Percentiles rank a stretch among this genome's conserved stretches.
Evolutionary conservation across 768 basidiomycete genomes (phyloP).

Genomic region (Royoungia palumana): DNA sequence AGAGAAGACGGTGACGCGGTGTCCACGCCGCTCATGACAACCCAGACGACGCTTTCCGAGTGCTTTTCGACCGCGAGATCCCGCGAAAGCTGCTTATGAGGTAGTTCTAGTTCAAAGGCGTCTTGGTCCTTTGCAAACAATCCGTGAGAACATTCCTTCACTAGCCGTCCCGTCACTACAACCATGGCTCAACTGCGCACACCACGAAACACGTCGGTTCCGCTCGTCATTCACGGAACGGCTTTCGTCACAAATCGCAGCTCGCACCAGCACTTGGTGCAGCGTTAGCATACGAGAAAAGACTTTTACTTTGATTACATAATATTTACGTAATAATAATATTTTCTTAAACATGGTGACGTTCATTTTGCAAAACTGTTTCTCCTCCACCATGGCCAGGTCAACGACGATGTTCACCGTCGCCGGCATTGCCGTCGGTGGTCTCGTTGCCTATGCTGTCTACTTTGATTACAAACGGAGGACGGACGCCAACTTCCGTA

Average conservation of each 20-base stretch:
- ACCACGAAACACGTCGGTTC: neutral
- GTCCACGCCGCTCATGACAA: constrained; percentile 44
- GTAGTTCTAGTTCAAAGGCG: constrained; percentile 15
- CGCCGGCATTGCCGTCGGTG: constrained; percentile 48
- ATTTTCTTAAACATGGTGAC: neutral
- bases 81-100: constrained; percentile 21
- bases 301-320: constrained; percentile 21
- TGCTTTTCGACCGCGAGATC: constrained; percentile 18
- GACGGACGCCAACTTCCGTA: constrained; percentile 84
- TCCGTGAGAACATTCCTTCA: constrained; percentile 18
- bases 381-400: constrained; percentile 23
- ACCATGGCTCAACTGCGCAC: neutral
- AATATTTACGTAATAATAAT: constrained; percentile 16
- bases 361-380: neutral
- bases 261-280: too few species aligned
- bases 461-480: constrained; percentile 96
- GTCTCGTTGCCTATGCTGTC: constrained; percentile 72
- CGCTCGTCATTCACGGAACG: too few species aligned
- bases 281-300: neutral
- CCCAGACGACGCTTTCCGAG: constrained; percentile 19
- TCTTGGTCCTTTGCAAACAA: constrained; percentile 21
- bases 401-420: constrained; percentile 40
- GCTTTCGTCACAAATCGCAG: too few species aligned
- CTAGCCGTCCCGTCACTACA: neutral
- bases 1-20: constrained; percentile 31